Base-by-base conservation (phyloP, 2,329 filamentous ascomycete genomes). In the Cercospora sesami region DNA sequence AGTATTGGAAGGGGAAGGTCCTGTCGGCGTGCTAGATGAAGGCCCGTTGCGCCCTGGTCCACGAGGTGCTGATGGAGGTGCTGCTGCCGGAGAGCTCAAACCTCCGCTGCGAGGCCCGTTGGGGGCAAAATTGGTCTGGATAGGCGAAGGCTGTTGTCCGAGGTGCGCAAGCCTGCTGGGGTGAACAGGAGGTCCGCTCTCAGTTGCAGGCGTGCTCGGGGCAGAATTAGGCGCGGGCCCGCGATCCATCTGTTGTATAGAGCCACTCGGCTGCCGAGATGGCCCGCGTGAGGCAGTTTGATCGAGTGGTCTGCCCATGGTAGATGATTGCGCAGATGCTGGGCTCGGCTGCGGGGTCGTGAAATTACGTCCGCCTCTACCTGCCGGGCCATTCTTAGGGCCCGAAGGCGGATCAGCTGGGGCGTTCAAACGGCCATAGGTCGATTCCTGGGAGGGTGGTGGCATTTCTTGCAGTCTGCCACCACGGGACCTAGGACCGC, bases 351-450 rank as follows among this genome's bases (percentile, higher is more conserved):
- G 75, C 16, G 79, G 72, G 10, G 77, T 75, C 21, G 80, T 77
- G 59, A 78, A 77, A 68, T 79, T 81, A 45, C 82, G 79, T n/a
- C 78, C 78, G 68, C 76, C 75, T 53, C 81, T 76, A 10, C 75
- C 76, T 64, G 75, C 69, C n/a, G 75, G 71, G 64, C 78, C 80
- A 68, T 79, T 81, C 66, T 84, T 81, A 62, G 86, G 87, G 1
- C 86, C 87, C 45, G 84, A 86, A 26, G 87, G 86, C 60, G 80
- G 82, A 21, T 88, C 83, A 21, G 77, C 72, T n/a, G 79, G 79
- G 30, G 77, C 77, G 68, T 85, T 86, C 18, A 85, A 75, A 42
- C 84, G 78, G 31, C 83, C 83, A 72, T 83, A 85, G 60, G 80
- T 82, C 10, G 83, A 80, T 64, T 86, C 83, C 63, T 80, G 78